Evolutionary conservation across 768 basidiomycete genomes (phyloP).

Genomic region (Hygrocybe punicea): DNA sequence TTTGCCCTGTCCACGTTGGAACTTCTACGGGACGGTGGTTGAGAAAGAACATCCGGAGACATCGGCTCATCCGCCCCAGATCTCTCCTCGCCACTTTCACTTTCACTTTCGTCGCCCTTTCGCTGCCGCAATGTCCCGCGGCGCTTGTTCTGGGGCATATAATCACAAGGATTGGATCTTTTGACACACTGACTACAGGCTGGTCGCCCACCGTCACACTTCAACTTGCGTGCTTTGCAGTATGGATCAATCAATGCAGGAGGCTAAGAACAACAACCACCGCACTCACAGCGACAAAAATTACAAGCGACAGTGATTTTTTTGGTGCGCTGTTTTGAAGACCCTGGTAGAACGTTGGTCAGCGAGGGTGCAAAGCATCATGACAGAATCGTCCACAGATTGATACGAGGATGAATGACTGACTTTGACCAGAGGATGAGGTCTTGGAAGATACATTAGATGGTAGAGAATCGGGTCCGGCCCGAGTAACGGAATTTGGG

Average conservation of each 20-base stretch:
- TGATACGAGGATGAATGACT: constrained; percentile 19
- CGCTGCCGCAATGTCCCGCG: constrained; percentile 57
- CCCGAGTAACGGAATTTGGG: constrained; percentile 41
- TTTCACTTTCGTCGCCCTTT: constrained; percentile 65
- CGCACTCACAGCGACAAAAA: constrained; percentile 78
- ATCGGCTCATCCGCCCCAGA: constrained; percentile 51
- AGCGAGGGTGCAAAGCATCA: constrained; percentile 10
- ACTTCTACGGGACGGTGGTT: constrained; percentile 46
- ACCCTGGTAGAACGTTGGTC: constrained; percentile 39
- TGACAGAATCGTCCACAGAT: not conserved
- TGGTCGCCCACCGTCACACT: constrained; percentile 83
- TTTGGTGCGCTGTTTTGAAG: constrained; percentile 67
- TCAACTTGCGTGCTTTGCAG: constrained; percentile 72
- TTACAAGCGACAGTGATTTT: constrained; percentile 90
- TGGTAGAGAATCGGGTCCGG: constrained; percentile 28
- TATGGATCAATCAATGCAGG: constrained; percentile 4
- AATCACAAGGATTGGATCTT: constrained; percentile 75
- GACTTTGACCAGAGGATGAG: constrained; percentile 33
- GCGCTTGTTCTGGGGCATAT: constrained; percentile 73
- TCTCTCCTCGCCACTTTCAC: constrained; percentile 59
- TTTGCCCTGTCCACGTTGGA: constrained; percentile 47
- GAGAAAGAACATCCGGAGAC: constrained; percentile 55
- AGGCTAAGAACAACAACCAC: constrained; percentile 19
- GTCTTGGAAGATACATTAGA: constrained; percentile 14
- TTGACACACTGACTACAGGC: constrained; percentile 81